Base-by-base conservation (phyloP, 2,329 filamentous ascomycete genomes). In the Penicillium sumatraense region DNA sequence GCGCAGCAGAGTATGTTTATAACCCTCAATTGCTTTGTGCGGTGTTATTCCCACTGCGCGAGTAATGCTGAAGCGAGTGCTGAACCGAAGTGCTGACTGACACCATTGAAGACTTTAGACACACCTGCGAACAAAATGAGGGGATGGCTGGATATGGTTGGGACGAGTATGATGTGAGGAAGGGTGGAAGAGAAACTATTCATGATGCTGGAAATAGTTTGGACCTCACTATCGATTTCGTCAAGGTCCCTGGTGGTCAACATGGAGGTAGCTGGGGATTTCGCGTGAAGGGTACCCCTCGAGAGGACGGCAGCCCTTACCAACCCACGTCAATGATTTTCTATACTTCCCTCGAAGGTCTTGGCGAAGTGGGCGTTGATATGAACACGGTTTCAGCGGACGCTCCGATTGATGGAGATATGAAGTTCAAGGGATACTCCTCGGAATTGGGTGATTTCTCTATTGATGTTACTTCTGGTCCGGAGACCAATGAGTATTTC, bases 111-210 rank as follows among this genome's bases (percentile, higher is more conserved):
- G 91, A 88, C 66, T 89, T 97, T 67, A 87, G 95, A 61, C 92
- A 96, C 73, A 97, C 95, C 0, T 99, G 95, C 77, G 95, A 98
- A 74, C 95, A 99, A 73, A 86, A 95, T 72, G 91, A 96, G 72
- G 89, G 89, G 62, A 96, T 99, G 83, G 89, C 86, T 45, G 93
- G 93, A 53, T 99, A 99, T 73, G 95, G 95, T 59, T 99, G 95
- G 95, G 93, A 98, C 68, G 91, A 96, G 72, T 99, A 96, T 73
- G 95, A 99, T 75, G 88, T 92, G 20, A 84, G 95, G 54, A 89
- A 83, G 53, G 95, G 95, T 59, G 95, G 95, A 53, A 82, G 90
- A 20, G 91, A 99, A 75, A 90, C 89, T 0, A 93, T 99, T 56
- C 91, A 96, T 70, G 95, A 99, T 73, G 87, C 88, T 51, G 89